phyloP scores from a whole-genome alignment of 163 green algal genomes.

The Chlamydomonas reinhardtii region DNA sequence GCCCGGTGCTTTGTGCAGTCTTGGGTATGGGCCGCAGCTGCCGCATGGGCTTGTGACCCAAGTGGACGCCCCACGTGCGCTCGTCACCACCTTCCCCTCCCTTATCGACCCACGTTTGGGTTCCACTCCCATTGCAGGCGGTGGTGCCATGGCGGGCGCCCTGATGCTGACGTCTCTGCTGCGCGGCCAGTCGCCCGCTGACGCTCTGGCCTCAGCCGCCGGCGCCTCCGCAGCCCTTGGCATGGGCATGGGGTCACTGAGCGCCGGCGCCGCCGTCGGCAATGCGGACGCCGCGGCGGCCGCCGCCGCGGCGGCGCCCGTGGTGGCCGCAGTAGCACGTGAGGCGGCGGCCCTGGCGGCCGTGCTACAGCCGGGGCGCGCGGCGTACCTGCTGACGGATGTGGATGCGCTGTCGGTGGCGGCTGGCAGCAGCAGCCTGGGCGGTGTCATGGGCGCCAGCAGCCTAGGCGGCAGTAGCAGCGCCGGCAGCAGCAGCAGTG shows the following conservation, averaged over 20 bases:
- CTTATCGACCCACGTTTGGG: background rate
- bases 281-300: background rate
- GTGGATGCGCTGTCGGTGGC: conserved; percentile 24
- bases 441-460: background rate
- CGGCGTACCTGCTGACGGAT: conserved; percentile 31
- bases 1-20: too few species aligned
- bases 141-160: conserved; percentile 4
- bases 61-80: too few species aligned
- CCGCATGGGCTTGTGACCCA: too few species aligned
- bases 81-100: background rate
- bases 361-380: conserved; percentile 24
- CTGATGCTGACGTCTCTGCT: conserved; percentile 4
- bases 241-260: background rate
- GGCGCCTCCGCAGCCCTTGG: background rate
- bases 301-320: conserved; percentile 5
- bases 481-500: background rate
- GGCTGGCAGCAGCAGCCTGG: background rate
- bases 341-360: background rate
- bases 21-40: too few species aligned
- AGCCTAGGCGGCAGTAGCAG: too few species aligned
- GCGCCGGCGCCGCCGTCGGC: background rate
- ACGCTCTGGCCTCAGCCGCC: conserved; percentile 3
- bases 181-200: background rate
- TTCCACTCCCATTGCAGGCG: too few species aligned
- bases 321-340: background rate